A percentile compares a stretch with the other conserved stretches of the same genome.
phyloP scores from a whole-genome alignment of 371 early-diverging fungal genomes.

The Mucor sp. region DNA sequence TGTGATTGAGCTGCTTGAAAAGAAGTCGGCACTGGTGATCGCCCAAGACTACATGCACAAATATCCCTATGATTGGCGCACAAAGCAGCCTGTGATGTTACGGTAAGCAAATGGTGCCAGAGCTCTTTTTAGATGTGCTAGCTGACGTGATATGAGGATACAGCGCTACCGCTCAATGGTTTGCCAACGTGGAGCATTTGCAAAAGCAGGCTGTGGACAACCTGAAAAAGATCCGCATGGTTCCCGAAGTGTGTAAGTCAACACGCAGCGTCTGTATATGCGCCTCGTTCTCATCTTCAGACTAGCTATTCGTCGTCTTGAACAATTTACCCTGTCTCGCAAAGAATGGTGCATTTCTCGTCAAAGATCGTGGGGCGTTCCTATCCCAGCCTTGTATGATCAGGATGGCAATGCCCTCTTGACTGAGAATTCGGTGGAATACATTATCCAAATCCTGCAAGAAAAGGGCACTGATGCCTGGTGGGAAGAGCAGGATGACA shows the following conservation, averaged over 20 bases:
- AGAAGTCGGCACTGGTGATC: constrained; percentile 43
- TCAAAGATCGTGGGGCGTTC: constrained; percentile 84
- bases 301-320: constrained; percentile 56
- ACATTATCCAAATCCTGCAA: constrained; percentile 66
- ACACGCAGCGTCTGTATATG: background rate
- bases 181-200: constrained; percentile 70
- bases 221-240: constrained; percentile 55
- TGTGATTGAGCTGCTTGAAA: constrained; percentile 60
- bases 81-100: constrained; percentile 85
- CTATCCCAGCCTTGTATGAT: constrained; percentile 84
- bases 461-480: constrained; percentile 75
- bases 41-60: constrained; percentile 65
- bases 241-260: constrained; percentile 64
- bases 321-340: constrained; percentile 67
- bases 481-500: constrained; percentile 77
- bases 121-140: no score
- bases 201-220: constrained; percentile 64
- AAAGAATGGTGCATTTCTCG: constrained; percentile 95
- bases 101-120: constrained; percentile 25
- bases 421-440: constrained; percentile 64
- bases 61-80: constrained; percentile 94
- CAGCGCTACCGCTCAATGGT: constrained; percentile 90
- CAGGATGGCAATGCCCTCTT: constrained; percentile 66
- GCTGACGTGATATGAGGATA: background rate
- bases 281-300: background rate